Conservation (phyloP, 768 basidiomycete species). For the Strobilomyces dryophilus region DNA sequence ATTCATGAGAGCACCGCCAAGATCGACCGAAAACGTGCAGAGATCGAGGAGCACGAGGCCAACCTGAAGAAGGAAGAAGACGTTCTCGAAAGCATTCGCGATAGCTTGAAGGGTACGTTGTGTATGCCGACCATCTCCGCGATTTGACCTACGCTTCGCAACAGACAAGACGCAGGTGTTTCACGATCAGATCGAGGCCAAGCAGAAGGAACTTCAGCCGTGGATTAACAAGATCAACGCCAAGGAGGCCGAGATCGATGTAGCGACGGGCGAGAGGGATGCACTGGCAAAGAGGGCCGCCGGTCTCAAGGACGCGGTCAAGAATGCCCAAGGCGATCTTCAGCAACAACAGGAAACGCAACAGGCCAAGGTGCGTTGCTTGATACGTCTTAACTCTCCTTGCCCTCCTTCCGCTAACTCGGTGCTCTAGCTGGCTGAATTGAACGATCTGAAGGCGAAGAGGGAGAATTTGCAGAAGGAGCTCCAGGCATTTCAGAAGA, state of each 20-base stretch:
- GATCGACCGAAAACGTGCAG: conserved; percentile 63
- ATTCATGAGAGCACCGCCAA: conserved; percentile 66
- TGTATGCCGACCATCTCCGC: background rate
- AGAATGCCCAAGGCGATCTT: conserved; percentile 29
- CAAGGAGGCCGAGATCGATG: conserved; percentile 51
- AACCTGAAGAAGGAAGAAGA: conserved; percentile 77
- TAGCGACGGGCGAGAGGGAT: conserved; percentile 83
- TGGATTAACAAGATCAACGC: conserved; percentile 77
- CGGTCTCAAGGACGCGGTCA: conserved; percentile 36
- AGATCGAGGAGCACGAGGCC: conserved; percentile 65
- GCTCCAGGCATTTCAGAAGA: conserved; percentile 42
- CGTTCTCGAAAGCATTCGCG: conserved; percentile 72
- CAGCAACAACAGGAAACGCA: conserved; percentile 43
- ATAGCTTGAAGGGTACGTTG: conserved; percentile 75
- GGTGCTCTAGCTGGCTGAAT: conserved; percentile 14
- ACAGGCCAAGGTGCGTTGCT: conserved; percentile 51
- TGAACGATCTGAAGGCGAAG: conserved; percentile 17
- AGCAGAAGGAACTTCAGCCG: conserved; percentile 88
- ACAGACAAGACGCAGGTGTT: no score
- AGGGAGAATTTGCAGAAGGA: conserved; percentile 34
- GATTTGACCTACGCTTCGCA: background rate
- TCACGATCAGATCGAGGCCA: no score
- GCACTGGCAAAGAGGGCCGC: conserved; percentile 73
- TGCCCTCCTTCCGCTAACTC: background rate
- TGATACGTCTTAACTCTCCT: background rate